phyloP scores from a whole-genome alignment of 305 asterid species.

The Fraxinus greggii region DNA sequence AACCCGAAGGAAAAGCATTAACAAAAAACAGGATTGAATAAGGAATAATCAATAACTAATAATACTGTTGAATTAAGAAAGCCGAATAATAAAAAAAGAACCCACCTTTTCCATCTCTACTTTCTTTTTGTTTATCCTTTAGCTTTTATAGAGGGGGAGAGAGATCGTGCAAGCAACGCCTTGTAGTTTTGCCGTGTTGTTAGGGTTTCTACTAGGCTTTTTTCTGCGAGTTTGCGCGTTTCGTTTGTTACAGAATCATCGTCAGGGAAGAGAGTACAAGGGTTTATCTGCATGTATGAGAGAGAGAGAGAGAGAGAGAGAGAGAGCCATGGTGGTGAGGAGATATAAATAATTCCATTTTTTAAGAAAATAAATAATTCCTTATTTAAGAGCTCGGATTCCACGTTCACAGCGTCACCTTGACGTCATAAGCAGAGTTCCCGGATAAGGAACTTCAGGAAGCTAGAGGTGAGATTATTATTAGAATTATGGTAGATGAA shows the following conservation, averaged over 20 bases:
- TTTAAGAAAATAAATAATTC: background rate
- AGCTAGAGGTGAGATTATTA: too few species aligned
- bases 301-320: background rate
- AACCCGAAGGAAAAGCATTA: conserved; percentile 33
- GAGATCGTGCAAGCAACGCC: conserved; percentile 67
- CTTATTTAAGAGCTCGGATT: background rate
- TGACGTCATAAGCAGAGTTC: too few species aligned
- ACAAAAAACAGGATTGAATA: conserved; percentile 16
- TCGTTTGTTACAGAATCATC: conserved; percentile 25
- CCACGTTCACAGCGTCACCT: too few species aligned
- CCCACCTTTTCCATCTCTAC: conserved; percentile 24
- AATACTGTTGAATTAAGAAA: background rate
- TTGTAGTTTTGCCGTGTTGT: conserved; percentile 19
- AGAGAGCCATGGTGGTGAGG: background rate
- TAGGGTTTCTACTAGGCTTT: conserved; percentile 20
- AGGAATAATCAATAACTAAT: conserved; percentile 19
- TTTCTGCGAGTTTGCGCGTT: conserved; percentile 34
- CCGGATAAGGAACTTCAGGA: too few species aligned
- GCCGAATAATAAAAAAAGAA: background rate
- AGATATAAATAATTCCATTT: too few species aligned
- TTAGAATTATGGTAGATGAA: too few species aligned
- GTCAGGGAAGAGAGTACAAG: background rate
- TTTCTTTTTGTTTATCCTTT: conserved; percentile 4
- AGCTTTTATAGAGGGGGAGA: background rate
- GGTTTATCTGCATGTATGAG: background rate